phyloP scores from a whole-genome alignment of 345 rosid species.

The Arabis hirsuta region DNA sequence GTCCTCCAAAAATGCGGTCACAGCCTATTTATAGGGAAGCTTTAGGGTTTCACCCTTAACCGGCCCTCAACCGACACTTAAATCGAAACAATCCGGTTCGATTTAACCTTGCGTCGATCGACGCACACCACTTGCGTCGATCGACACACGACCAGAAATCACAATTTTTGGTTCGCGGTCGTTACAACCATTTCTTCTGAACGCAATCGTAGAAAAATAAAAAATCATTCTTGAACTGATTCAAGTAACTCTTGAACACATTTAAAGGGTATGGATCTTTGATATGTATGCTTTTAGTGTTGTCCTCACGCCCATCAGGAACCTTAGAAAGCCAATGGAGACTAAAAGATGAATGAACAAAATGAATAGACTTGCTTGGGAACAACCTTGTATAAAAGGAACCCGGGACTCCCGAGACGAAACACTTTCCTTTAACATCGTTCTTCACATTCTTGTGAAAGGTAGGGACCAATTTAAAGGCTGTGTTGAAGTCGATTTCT shows the following conservation, averaged over 20 bases:
- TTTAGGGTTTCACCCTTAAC: too few relatives aligned
- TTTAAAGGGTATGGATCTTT: slow-evolving; percentile 38
- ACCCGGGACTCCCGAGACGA: slow-evolving; percentile 49
- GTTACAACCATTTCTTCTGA: slow-evolving; percentile 50
- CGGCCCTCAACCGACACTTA: too few relatives aligned
- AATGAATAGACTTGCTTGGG: slow-evolving; percentile 39
- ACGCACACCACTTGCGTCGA: too few relatives aligned
- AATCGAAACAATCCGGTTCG: too few relatives aligned
- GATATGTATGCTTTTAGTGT: slow-evolving; percentile 33
- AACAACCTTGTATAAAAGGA: slow-evolving; percentile 39
- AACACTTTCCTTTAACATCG: slow-evolving; percentile 15
- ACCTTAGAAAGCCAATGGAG: slow-evolving; percentile 50
- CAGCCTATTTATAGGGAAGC: too few relatives aligned
- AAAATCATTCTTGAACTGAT: slow-evolving; percentile 54
- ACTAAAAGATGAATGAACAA: slow-evolving; percentile 48
- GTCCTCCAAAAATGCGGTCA: too few relatives aligned
- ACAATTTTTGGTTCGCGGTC: too few relatives aligned
- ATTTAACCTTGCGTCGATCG: too few relatives aligned
- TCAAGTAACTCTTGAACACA: slow-evolving; percentile 42
- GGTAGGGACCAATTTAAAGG: not conserved
- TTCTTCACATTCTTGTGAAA: not conserved
- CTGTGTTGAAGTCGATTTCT: slow-evolving; percentile 48
- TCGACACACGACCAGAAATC: too few relatives aligned
- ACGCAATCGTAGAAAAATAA: slow-evolving; percentile 43
- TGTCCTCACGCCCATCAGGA: slow-evolving; percentile 33